A percentile compares a stretch with the other conserved stretches of the same genome.
Conservation (phyloP, 75 land plant genomes). For the Cryptomeria japonica region DNA sequence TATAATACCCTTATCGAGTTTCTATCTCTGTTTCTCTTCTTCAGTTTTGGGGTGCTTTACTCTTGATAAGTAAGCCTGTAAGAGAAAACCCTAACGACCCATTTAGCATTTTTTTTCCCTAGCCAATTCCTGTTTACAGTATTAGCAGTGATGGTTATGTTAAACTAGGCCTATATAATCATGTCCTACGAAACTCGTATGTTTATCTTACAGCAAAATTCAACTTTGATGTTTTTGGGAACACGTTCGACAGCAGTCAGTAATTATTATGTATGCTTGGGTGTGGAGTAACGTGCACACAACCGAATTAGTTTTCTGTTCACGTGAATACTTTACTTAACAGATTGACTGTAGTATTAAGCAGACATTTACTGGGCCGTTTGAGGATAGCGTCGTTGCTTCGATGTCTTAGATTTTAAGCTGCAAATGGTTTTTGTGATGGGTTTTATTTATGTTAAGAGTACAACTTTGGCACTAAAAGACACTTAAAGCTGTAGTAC, state of each 20-base stretch:
- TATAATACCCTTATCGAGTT: constrained; percentile 1
- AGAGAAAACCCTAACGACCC: background rate
- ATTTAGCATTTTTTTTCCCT: background rate
- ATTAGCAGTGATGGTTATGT: background rate
- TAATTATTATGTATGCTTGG: background rate
- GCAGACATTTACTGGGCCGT: background rate
- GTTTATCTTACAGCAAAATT: background rate
- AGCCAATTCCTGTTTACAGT: background rate
- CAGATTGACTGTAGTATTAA: background rate
- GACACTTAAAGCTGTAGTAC: background rate
- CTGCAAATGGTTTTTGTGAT: background rate
- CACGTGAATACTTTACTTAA: background rate
- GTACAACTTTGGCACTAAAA: background rate
- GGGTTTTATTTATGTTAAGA: background rate
- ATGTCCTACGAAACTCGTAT: background rate
- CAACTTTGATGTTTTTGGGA: background rate
- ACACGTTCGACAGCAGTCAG: background rate
- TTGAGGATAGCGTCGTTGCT: background rate
- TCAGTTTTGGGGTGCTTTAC: background rate
- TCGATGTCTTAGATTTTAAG: background rate
- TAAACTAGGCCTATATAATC: background rate
- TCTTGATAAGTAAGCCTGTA: background rate
- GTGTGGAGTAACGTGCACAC: background rate
- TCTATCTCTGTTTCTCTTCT: background rate
- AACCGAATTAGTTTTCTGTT: background rate